A percentile compares a stretch with the other conserved stretches of the same genome.
These are phyloP conservation scores for Xylaria sp. DNA, from an alignment of 2,329 filamentous ascomycete genomes.

Conservation along the genomic window DNA sequence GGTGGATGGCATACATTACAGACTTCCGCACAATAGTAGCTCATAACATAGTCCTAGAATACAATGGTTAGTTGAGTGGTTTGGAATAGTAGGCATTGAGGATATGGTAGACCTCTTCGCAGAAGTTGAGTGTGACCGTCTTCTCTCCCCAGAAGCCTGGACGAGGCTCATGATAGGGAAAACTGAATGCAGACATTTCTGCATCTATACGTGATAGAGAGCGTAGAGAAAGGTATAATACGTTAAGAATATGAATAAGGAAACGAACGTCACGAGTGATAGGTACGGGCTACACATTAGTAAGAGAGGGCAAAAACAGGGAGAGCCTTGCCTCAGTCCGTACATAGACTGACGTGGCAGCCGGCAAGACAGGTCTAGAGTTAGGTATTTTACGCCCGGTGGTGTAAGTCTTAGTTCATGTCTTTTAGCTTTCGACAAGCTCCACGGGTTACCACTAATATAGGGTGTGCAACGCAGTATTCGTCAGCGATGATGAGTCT, in stretches of 20 bases:
- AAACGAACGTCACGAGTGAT: constrained; percentile 4
- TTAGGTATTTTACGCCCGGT: constrained; percentile 10
- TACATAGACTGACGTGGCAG: constrained; percentile 2
- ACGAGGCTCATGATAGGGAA: constrained; percentile 48
- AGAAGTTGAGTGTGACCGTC: constrained; percentile 81
- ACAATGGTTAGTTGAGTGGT: constrained; percentile 29
- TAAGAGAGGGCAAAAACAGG: constrained; percentile 1
- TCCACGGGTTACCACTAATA: not conserved
- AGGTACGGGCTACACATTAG: not conserved
- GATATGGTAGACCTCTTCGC: constrained; percentile 71
- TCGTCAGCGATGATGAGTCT: constrained; percentile 14
- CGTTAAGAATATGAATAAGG: not conserved
- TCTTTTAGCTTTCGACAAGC: not conserved
- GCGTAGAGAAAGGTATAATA: not conserved
- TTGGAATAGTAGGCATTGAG: not conserved
- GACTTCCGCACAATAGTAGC: constrained; percentile 79
- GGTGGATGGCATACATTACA: constrained; percentile 64
- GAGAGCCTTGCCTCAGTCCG: constrained; percentile 22
- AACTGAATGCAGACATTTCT: constrained; percentile 42
- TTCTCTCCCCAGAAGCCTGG: constrained; percentile 74
- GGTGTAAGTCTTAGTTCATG: not conserved
- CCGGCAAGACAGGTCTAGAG: not conserved
- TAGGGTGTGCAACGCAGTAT: constrained; percentile 5
- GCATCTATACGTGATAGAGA: not conserved
- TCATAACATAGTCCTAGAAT: constrained; percentile 71